Evolutionary conservation across 179 eudicot genomes (phyloP), one percentile per base, ranked within the genome.

Genomic region (Beta lomatogona): DNA sequence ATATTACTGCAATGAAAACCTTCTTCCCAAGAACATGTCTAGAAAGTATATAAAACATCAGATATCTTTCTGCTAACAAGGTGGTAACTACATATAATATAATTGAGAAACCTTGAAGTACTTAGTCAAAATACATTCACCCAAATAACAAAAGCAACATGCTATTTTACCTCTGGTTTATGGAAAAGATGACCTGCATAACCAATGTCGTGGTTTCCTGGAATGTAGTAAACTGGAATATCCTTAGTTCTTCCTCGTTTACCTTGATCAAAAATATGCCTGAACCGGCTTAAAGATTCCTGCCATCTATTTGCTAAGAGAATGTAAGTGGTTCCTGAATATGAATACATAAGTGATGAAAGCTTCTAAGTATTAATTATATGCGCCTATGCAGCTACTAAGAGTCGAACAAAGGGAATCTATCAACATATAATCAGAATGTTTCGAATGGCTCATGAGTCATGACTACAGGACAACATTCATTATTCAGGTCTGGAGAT

Each of bases 171-270:
- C 99, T 91, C 84, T 28, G 96, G 97, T 82, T 73, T 87, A 50
- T 60, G 86, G 73, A 88, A 79, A 79, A 83, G 85, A 76, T 85
- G 76, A 83, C 91, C 92, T 31, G 93, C 89, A 82, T 96, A 96
- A 31, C 98, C 99, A 77, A 91, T 80, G 79, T 96, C 99, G 84
- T 96, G 99, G 88, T 94, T 96, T 84, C 99, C 99, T 57, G 94
- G 83, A 74, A 96, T 80, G 83, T 91, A 92, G 75, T 89, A 86
- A 75, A 91, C 82, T 85, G 83, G 86, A 76, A 83, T 87, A 63
- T 88, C 89, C 75, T 85, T 80, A 77, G 71, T 85, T 84, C 76
- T 84, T 82, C 85, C 89, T 76, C 82, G 83, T 72, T 71, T 81
- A 52, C 89, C 89, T 85, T 91, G 77, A 86, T 93, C 86, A 84